Percentiles rank a stretch among this genome's conserved stretches.
These are phyloP conservation scores for Chaetomium cochliodes DNA, from an alignment of 495 filamentous ascomycete genomes.

Conservation along the genomic window DNA sequence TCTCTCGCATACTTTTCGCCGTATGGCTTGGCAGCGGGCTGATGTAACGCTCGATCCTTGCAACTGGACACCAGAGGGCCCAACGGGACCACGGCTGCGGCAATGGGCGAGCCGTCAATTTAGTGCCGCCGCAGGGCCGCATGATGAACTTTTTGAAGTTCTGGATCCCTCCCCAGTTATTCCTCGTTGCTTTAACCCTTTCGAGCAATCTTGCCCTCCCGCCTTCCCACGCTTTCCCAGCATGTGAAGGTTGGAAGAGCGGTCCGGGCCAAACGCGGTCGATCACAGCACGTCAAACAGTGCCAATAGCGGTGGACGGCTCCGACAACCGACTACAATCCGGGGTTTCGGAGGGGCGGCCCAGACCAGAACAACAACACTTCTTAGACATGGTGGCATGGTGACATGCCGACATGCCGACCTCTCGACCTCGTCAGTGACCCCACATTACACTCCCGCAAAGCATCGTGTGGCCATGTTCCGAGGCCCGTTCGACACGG, in stretches of 20 bases:
- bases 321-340: not conserved
- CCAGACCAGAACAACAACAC: not conserved
- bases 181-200: not conserved
- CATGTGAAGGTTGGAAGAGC: not conserved
- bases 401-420: too few relatives aligned
- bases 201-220: not conserved
- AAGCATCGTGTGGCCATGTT: not conserved
- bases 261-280: constrained; percentile 3
- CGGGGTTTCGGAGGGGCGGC: too few relatives aligned
- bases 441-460: too few relatives aligned
- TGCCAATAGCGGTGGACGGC: constrained; percentile 3
- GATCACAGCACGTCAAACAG: constrained; percentile 4
- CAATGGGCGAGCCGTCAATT: constrained; percentile 12
- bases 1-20: constrained; percentile 29
- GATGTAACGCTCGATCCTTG: constrained; percentile 18
- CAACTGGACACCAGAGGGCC: not conserved
- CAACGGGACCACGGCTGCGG: constrained; percentile 15
- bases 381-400: too few relatives aligned
- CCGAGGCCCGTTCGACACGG: constrained; percentile 13
- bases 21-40: constrained; percentile 29
- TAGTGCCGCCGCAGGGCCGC: constrained; percentile 4
- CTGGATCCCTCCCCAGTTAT: not conserved
- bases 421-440: too few relatives aligned
- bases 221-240: not conserved
- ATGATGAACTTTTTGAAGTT: not conserved